Evolutionary conservation across 495 filamentous ascomycete species (phyloP).

Genomic region (Penicillium samsonianum): DNA sequence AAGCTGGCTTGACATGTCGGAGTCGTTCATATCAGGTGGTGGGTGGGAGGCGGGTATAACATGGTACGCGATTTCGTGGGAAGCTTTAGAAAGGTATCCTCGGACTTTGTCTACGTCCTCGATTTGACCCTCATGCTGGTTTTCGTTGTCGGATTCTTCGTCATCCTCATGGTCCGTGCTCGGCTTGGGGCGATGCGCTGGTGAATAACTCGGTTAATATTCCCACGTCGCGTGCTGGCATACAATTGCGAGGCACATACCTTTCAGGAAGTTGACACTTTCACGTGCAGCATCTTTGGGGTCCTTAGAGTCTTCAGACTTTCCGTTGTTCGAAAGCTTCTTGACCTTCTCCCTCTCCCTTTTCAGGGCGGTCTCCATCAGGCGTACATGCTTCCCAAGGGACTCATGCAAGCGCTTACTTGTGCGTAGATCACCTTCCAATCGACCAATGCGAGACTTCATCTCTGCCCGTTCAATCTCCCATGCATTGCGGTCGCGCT

Average conservation of each 20-base stretch:
- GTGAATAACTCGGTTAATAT: constrained; percentile 3
- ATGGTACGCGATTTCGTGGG: constrained; percentile 57
- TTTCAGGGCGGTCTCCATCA: constrained; percentile 88
- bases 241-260: constrained; percentile 24
- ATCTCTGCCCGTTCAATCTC: constrained; percentile 99
- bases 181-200: constrained; percentile 43
- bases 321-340: constrained; percentile 49
- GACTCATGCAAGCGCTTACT: constrained; percentile 85
- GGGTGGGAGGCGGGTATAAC: constrained; percentile 53
- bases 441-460: constrained; percentile 94
- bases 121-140: constrained; percentile 59
- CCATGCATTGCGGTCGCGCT: constrained; percentile 97
- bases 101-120: constrained; percentile 56
- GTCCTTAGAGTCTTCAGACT: constrained; percentile 45
- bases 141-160: constrained; percentile 48
- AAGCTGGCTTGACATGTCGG: constrained; percentile 49
- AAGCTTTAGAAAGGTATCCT: constrained; percentile 54
- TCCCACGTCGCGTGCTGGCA: neutral
- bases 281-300: constrained; percentile 49
- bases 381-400: constrained; percentile 81
- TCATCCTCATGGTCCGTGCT: constrained; percentile 41
- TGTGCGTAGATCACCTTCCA: constrained; percentile 85
- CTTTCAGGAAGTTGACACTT: constrained; percentile 42
- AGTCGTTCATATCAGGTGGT: constrained; percentile 46
- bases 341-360: constrained; percentile 62